phyloP scores from a whole-genome alignment of 257 asterid species.

The Avicennia marina region DNA sequence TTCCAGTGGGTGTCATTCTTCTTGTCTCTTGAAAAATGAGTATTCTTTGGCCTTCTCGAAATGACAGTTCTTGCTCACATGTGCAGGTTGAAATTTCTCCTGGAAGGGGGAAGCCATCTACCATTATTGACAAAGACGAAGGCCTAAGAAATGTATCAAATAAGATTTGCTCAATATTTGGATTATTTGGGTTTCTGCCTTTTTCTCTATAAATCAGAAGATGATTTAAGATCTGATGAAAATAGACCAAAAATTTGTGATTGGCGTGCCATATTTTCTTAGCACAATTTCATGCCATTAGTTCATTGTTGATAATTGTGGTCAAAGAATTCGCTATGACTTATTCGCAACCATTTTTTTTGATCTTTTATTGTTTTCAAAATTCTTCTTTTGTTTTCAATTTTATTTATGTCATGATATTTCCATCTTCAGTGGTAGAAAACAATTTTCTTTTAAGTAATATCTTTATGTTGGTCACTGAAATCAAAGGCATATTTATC shows the following conservation, averaged over 20 bases:
- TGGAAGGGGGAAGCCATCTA: constrained; percentile 64
- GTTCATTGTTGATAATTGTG: too few species aligned
- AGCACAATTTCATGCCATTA: neutral
- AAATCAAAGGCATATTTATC: neutral
- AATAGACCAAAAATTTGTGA: neutral
- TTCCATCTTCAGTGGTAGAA: too few species aligned
- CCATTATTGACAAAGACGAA: constrained; percentile 66
- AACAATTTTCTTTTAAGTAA: too few species aligned
- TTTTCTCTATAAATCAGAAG: neutral
- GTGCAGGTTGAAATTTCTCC: constrained; percentile 75
- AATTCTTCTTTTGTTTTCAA: too few species aligned
- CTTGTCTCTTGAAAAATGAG: neutral
- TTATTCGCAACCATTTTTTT: too few species aligned
- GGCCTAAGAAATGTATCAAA: constrained; percentile 58
- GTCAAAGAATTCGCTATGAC: too few species aligned
- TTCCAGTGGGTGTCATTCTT: constrained; percentile 52
- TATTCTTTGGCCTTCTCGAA: neutral
- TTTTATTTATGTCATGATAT: too few species aligned
- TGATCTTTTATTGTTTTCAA: too few species aligned
- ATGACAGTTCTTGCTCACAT: constrained; percentile 11
- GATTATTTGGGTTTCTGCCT: too few species aligned
- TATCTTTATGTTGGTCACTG: neutral
- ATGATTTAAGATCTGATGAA: neutral
- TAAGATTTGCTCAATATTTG: neutral
- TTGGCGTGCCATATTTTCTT: constrained; percentile 8